These are phyloP conservation scores for Pseudogymnoascus sp. DNA, from an alignment of 2,329 filamentous ascomycete genomes.

Conservation along the genomic window DNA sequence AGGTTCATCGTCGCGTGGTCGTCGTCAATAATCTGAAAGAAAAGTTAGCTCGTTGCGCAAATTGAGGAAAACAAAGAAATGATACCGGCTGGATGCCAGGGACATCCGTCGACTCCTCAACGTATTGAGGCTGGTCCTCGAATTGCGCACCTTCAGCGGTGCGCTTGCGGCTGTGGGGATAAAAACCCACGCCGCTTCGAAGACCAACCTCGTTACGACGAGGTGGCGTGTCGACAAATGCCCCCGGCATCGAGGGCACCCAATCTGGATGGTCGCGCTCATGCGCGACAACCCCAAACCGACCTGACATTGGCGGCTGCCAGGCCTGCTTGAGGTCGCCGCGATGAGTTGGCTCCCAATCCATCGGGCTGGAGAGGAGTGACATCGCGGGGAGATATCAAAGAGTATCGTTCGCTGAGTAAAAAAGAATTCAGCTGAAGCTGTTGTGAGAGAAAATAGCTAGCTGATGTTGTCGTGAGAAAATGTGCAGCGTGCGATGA, in stretches of 20 bases:
- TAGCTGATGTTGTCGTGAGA: neutral
- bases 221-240: neutral
- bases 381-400: neutral
- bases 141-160: neutral
- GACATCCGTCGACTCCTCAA: neutral
- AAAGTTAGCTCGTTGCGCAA: neutral
- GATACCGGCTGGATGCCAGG: neutral
- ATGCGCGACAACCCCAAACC: neutral
- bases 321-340: neutral
- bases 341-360: conserved; percentile 2
- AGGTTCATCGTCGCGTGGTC: neutral
- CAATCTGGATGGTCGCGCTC: neutral
- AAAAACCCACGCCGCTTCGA: neutral
- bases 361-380: neutral
- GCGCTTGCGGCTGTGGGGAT: neutral
- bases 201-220: neutral
- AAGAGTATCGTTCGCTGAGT: neutral
- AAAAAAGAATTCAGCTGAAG: neutral
- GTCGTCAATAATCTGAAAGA: neutral
- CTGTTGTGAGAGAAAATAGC: neutral
- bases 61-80: neutral
- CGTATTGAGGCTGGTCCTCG: neutral
- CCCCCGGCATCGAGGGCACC: neutral
- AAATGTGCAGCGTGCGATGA: neutral
- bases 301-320: neutral